Conservation (phyloP, 108 stramenopile species). For the Poteriospumella lacustris region DNA sequence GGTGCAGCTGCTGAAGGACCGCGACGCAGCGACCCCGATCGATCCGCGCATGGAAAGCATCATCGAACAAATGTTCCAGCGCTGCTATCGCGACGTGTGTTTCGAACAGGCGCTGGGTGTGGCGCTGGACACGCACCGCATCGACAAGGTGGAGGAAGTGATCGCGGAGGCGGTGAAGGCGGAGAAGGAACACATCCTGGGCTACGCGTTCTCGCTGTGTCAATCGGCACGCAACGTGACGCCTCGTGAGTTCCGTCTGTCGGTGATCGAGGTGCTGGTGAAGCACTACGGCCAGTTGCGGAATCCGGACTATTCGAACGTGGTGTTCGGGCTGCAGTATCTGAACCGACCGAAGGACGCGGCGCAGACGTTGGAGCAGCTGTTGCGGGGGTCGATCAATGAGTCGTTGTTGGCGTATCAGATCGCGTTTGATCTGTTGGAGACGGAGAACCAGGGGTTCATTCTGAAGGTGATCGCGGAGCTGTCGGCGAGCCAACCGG, state of each 20-base stretch:
- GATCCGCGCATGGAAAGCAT: conserved; percentile 78
- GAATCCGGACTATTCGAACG: conserved; percentile 50
- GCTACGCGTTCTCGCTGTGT: conserved; percentile 47
- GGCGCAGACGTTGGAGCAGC: conserved; percentile 59
- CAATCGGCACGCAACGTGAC: conserved; percentile 48
- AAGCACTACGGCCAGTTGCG: conserved; percentile 57
- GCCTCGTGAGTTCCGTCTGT: conserved; percentile 65
- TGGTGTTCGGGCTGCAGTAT: conserved; percentile 68
- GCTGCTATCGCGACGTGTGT: conserved; percentile 73
- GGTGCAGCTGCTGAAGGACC: background rate
- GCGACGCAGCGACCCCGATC: conserved; percentile 35
- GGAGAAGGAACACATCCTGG: conserved; percentile 33
- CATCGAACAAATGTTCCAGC: conserved; percentile 81
- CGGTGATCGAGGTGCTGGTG: conserved; percentile 60
- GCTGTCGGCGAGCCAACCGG: conserved; percentile 20
- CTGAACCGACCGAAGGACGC: conserved; percentile 62
- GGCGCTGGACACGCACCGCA: conserved; percentile 78
- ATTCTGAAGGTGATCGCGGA: conserved; percentile 60
- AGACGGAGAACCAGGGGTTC: conserved; percentile 88
- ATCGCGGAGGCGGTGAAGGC: conserved; percentile 31
- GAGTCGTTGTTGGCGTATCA: conserved; percentile 84
- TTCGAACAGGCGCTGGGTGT: conserved; percentile 90
- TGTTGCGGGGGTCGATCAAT: conserved; percentile 60
- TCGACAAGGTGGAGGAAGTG: conserved; percentile 62
- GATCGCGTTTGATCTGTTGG: conserved; percentile 78